Base-by-base conservation (phyloP, 73 alveolate species). In the Stentor coeruleus region DNA sequence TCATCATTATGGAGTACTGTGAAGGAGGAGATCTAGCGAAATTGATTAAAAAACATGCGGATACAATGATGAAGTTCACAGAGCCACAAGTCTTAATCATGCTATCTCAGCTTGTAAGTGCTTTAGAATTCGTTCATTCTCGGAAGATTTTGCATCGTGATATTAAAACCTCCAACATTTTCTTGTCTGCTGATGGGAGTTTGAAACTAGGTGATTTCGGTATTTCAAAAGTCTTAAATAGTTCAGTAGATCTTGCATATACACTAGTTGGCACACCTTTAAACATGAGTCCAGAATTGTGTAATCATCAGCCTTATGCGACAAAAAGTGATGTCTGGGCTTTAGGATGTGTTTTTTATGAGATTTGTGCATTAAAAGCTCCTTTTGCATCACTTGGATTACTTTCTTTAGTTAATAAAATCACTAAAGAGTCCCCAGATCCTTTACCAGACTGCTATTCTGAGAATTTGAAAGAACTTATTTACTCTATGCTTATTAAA, bases 181-280 rank as follows among this genome's bases (percentile, higher is more conserved):
- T 90, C 86, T 73, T 93, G 59, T 77, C 86, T 82, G 87, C 86
- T 74, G 91, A 92, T 76, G 83, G 88, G 57, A 82, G 76, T 40
- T 84, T 93, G 1, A 94, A 93, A 80, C 83, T 94, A 3, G 98
- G 99, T 30, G 99, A 94, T 89, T 93, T 94, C 82, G 99, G 99
- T n/a, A 93, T 94, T 33, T 95, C 98, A 41, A 93, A 91, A 84
- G 81, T 93, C 60, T 75, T 91, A 35, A 87, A 88, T 37, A 81
- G 74, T 39, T 88, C 93, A 39, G 59, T 66, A 0, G 89, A 93
- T 66, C 82, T 87, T 81, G 94, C 94, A 2, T 77, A 74, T 37
- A 90, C 96, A 38, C 76, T 84, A 38, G 87, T 88, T 36, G 96
- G 94, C 28, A 94, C 94, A 2, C 96, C 94, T 3, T 91, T 92